Conservation (phyloP, 306 rosid genomes). For the Clitoria ternatea region DNA sequence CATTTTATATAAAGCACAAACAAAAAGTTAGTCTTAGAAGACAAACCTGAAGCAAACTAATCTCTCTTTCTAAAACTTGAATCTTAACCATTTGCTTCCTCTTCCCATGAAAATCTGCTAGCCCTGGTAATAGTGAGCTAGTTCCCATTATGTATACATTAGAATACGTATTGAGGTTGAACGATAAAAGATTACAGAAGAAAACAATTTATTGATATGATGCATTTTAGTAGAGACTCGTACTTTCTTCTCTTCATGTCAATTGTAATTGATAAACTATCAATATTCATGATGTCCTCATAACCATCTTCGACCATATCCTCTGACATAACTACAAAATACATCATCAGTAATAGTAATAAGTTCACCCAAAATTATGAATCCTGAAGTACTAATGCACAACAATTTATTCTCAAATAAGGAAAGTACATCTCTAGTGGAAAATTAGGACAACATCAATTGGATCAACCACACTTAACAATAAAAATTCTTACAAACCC, state of each 20-base stretch:
- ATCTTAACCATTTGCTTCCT: too few species aligned
- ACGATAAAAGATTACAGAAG: neutral
- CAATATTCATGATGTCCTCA: slow-evolving; percentile 70
- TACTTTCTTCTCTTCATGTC: slow-evolving; percentile 77
- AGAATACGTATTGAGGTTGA: neutral
- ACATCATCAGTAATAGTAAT: slow-evolving; percentile 18
- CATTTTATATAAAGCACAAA: too few species aligned
- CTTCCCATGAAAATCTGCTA: too few species aligned
- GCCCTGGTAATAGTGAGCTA: too few species aligned
- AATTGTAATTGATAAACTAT: slow-evolving; percentile 81
- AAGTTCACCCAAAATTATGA: slow-evolving; percentile 15
- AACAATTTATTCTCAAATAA: neutral
- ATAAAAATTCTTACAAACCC: too few species aligned
- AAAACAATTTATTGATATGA: slow-evolving; percentile 24
- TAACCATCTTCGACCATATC: slow-evolving; percentile 95
- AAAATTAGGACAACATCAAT: neutral
- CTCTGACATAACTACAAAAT: slow-evolving; percentile 80
- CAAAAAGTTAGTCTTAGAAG: too few species aligned
- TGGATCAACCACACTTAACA: neutral
- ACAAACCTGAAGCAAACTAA: too few species aligned
- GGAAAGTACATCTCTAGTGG: neutral
- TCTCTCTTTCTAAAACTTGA: too few species aligned
- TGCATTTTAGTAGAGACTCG: slow-evolving; percentile 85
- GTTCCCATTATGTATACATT: neutral
- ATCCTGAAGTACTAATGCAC: neutral